These are phyloP conservation scores for Omphalea diandra DNA, from an alignment of 441 rosid species.

Conservation along the genomic window DNA sequence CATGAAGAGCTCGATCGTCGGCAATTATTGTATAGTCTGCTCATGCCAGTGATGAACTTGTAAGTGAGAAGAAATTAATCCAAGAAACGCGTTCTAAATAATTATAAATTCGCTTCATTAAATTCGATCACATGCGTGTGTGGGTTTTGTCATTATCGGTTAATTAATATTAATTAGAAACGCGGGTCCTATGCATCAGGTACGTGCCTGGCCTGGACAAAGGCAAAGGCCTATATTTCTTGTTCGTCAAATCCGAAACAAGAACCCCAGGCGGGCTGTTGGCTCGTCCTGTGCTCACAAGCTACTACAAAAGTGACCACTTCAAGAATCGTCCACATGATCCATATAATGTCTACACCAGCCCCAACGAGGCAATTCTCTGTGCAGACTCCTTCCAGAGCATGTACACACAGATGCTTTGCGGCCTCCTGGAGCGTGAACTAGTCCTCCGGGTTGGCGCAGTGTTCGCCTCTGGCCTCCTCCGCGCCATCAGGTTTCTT, in stretches of 20 bases:
- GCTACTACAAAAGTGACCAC: slow-evolving; percentile 90
- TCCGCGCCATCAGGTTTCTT: slow-evolving; percentile 87
- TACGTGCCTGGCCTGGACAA: slow-evolving; percentile 81
- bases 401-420: slow-evolving; percentile 90
- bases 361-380: slow-evolving; percentile 89
- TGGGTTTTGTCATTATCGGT: background rate
- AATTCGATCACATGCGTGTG: slow-evolving; percentile 24
- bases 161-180: background rate
- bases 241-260: slow-evolving; percentile 88
- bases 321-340: slow-evolving; percentile 79
- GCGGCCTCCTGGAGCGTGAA: slow-evolving; percentile 70
- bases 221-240: slow-evolving; percentile 84
- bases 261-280: slow-evolving; percentile 78
- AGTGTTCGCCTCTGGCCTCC: slow-evolving; percentile 83
- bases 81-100: background rate
- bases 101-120: slow-evolving; percentile 11
- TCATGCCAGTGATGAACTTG: slow-evolving; percentile 98
- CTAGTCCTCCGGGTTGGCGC: slow-evolving; percentile 84
- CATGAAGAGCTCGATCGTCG: slow-evolving; percentile 92
- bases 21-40: slow-evolving; percentile 80
- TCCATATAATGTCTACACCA: slow-evolving; percentile 77
- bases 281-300: slow-evolving; percentile 89
- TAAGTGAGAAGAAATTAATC: slow-evolving; percentile 36
- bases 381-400: slow-evolving; percentile 89
- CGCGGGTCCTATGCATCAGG: slow-evolving; percentile 38